A percentile compares a stretch with the other conserved stretches of the same genome.
phyloP scores from a whole-genome alignment of 2,329 filamentous ascomycete species.

The Chaetomiaceae sp. region DNA sequence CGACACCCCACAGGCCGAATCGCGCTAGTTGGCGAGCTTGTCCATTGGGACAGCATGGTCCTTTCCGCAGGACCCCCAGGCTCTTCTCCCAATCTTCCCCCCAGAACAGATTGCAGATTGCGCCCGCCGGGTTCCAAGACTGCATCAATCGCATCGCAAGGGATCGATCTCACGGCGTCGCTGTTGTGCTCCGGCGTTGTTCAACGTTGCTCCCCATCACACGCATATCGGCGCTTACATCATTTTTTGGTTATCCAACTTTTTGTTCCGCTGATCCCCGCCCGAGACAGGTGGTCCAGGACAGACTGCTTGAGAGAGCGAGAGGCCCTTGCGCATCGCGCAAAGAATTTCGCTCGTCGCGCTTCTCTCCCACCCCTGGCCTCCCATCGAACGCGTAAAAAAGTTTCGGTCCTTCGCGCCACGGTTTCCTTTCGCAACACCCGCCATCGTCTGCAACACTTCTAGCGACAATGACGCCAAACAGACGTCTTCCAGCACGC shows the following conservation, averaged over 20 bases:
- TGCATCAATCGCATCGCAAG: constrained; percentile 20
- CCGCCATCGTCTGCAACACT: not conserved
- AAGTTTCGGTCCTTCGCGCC: not conserved
- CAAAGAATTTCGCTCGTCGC: constrained; percentile 23
- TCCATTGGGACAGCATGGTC: constrained; percentile 4
- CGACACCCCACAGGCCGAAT: constrained; percentile 15
- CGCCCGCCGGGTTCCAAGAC: constrained; percentile 12
- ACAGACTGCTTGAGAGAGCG: not conserved
- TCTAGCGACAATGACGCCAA: constrained; percentile 18
- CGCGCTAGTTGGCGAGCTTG: constrained; percentile 19
- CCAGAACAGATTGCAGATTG: constrained; percentile 23
- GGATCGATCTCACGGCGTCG: constrained; percentile 5
- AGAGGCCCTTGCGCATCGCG: constrained; percentile 17
- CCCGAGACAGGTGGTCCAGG: too few relatives aligned
- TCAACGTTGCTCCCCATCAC: not conserved
- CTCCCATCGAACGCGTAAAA: constrained; percentile 1
- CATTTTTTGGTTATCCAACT: not conserved
- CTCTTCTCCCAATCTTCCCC: constrained; percentile 21
- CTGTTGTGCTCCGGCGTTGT: not conserved
- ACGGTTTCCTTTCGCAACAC: not conserved
- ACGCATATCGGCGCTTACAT: not conserved
- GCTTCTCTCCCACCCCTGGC: constrained; percentile 2
- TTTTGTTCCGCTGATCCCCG: not conserved
- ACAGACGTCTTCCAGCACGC: constrained; percentile 51
- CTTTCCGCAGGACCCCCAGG: constrained; percentile 14